Conservation (phyloP, 2,329 filamentous ascomycete species). For the Cytospora schulzeri region DNA sequence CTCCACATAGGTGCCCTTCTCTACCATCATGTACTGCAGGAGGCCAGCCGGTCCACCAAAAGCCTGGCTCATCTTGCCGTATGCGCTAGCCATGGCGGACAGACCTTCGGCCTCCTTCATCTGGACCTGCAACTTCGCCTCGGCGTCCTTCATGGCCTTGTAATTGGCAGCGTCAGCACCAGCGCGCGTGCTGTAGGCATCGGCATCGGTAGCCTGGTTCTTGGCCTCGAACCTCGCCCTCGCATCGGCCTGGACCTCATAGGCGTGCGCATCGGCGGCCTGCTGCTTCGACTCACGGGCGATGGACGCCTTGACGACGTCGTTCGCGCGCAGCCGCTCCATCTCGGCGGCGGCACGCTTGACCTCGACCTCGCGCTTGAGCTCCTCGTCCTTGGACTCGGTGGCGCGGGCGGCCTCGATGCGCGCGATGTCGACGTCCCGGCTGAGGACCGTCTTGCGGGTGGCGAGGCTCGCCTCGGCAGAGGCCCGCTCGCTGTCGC, state of each 20-base stretch:
- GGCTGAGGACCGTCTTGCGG: constrained; percentile 70
- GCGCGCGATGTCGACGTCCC: constrained; percentile 74
- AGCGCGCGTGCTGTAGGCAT: constrained; percentile 49
- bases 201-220: constrained; percentile 51
- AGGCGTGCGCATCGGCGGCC: constrained; percentile 65
- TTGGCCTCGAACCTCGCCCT: constrained; percentile 48
- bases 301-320: constrained; percentile 78
- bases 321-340: constrained; percentile 74
- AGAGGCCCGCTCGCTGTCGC: constrained; percentile 77
- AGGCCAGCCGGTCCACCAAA: constrained; percentile 79
- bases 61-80: constrained; percentile 68
- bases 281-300: constrained; percentile 68
- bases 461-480: constrained; percentile 78
- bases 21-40: constrained; percentile 85
- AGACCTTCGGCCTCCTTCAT: constrained; percentile 79
- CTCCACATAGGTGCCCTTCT: constrained; percentile 76
- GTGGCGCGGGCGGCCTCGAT: constrained; percentile 74
- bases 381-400: constrained; percentile 76
- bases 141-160: constrained; percentile 50
- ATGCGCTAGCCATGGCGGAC: constrained; percentile 77
- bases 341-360: constrained; percentile 79
- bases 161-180: constrained; percentile 46
- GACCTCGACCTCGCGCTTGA: constrained; percentile 76
- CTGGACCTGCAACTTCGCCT: constrained; percentile 54
- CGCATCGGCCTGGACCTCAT: constrained; percentile 66